Evolutionary conservation across 2,329 filamentous ascomycete species (phyloP).

Genomic region (Bipolaris zeicola): DNA sequence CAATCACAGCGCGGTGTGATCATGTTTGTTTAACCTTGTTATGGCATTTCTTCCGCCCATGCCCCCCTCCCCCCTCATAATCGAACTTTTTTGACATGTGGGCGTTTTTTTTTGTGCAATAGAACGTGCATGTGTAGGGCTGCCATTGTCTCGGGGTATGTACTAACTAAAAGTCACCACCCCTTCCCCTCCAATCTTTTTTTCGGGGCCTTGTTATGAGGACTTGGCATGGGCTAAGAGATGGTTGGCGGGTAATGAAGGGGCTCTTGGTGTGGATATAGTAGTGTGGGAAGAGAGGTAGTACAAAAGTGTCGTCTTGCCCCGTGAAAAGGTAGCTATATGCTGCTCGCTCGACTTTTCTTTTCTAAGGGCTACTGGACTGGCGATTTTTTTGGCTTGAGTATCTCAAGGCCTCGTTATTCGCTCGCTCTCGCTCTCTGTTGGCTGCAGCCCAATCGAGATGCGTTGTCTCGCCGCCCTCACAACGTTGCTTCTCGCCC

Average conservation of each 20-base stretch:
- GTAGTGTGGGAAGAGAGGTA: not conserved
- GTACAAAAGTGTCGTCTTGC: not conserved
- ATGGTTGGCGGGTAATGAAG: too few relatives aligned
- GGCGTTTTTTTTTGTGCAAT: too few relatives aligned
- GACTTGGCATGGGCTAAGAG: too few relatives aligned
- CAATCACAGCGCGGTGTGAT: too few relatives aligned
- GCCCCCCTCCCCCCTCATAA: too few relatives aligned
- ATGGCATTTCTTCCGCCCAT: too few relatives aligned
- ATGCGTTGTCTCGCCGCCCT: constrained; percentile 27
- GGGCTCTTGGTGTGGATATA: not conserved
- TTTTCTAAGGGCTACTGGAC: not conserved
- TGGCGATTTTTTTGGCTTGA: not conserved
- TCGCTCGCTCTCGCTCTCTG: not conserved
- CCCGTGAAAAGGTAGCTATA: not conserved
- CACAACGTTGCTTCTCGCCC: constrained; percentile 25
- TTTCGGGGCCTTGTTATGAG: too few relatives aligned
- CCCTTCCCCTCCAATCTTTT: not conserved
- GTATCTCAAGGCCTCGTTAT: not conserved
- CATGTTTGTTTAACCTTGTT: too few relatives aligned
- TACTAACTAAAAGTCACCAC: too few relatives aligned
- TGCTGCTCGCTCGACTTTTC: not conserved
- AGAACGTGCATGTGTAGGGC: too few relatives aligned
- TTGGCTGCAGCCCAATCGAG: constrained; percentile 1
- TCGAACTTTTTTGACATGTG: too few relatives aligned
- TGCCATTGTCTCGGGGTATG: too few relatives aligned